Evolutionary conservation across 495 filamentous ascomycete species (phyloP), one percentile per base, ranked within the genome.

Genomic region (Sphaerosporella brunnea): DNA sequence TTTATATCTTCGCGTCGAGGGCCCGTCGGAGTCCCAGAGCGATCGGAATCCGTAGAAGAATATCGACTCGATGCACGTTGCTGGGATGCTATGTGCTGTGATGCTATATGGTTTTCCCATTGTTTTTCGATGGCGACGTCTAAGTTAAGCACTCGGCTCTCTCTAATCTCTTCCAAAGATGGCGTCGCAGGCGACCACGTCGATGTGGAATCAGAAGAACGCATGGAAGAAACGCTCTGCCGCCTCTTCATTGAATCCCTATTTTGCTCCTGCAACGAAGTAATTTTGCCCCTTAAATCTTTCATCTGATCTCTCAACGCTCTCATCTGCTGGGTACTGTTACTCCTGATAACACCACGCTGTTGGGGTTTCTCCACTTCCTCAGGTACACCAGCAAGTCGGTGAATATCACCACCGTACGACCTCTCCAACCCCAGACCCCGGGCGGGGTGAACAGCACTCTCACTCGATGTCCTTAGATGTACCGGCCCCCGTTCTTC

Each of bases 251-350:
- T 63, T 50, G 72, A 82, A 54, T 95, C 90, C 50, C 82, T 74
- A 3, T 80, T 79, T 60, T 86, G 80, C 53, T 86, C 75, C 50
- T 87, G 77, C 25, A 97, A 64, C 9, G 70, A 80, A 2, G 87
- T 93, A 18, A 97, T 83, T 53, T 85, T 83, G 42, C 88, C 90
- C 55, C 88, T 85, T 20, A 97, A 67, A 52, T 86, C 86, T 53
- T 87, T 79, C 80, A 96, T 90, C 65, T 97, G 86, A 52, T 87
- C 80, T 44, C 82, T 80, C 13, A 96, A 68, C 58, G 84, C 82
- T 20, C 81, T 74, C 64, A 93, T 84, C 55, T 86, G 82, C 21
- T 63, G 60, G 47, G 59, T 51, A 52, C 50, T 66, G 54, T 54
- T 61, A 39, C 35, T 38, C 9, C 45, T 25, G 13, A n/a, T 23